Conservation (phyloP, 2,329 filamentous ascomycete genomes). For the Hypomyces rosellus region DNA sequence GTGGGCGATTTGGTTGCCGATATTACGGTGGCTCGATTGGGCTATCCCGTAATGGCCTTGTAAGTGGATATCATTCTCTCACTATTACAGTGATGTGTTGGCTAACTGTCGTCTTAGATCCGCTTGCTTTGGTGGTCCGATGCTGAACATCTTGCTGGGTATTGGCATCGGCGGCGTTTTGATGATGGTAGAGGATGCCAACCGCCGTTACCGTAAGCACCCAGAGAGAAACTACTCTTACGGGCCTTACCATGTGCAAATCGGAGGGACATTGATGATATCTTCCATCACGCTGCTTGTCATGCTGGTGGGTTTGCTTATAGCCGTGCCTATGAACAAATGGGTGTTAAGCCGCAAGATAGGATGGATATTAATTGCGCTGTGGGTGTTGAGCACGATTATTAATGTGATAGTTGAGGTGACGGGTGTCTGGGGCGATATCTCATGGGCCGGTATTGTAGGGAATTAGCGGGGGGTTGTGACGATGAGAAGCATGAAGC, state of each 20-base stretch:
- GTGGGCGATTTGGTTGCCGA: constrained; percentile 91
- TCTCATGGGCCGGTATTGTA: background rate
- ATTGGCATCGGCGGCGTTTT: constrained; percentile 88
- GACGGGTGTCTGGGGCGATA: constrained; percentile 43
- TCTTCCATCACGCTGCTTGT: constrained; percentile 77
- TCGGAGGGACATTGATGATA: constrained; percentile 79
- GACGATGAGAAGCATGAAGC: too few species aligned
- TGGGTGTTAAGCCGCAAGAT: constrained; percentile 82
- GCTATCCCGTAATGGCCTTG: constrained; percentile 93
- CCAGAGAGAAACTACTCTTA: constrained; percentile 59
- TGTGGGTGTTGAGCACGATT: constrained; percentile 77
- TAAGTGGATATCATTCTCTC: constrained; percentile 31
- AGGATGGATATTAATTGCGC: constrained; percentile 68
- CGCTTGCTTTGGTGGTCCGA: constrained; percentile 95
- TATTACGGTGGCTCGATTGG: constrained; percentile 86
- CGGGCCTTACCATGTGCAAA: constrained; percentile 73
- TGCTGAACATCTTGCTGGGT: constrained; percentile 94
- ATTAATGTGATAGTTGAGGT: constrained; percentile 78
- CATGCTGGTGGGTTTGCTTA: constrained; percentile 70
- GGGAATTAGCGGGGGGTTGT: too few species aligned
- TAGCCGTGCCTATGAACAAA: constrained; percentile 75
- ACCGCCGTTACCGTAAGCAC: constrained; percentile 59
- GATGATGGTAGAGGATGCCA: constrained; percentile 70
- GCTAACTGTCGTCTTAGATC: constrained; percentile 40
- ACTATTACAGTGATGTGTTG: background rate